Conservation (phyloP, 2,329 filamentous ascomycete species). For the Diplodia corticola region DNA sequence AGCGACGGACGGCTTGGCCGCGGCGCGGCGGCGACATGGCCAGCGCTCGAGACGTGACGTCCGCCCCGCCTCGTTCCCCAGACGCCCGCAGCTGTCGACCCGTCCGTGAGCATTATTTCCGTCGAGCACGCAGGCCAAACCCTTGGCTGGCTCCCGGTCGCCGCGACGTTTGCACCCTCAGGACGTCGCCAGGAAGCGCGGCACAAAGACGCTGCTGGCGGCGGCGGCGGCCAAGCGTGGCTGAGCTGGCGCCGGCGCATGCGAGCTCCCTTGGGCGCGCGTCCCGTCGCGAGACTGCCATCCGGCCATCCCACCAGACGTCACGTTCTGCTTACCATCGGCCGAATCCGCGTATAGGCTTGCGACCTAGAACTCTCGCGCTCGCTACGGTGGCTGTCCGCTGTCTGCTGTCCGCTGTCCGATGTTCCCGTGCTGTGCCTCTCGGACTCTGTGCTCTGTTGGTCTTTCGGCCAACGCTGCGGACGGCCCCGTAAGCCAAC, state of each 20-base stretch:
- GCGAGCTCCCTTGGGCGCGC: constrained; percentile 1
- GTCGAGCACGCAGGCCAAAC: neutral
- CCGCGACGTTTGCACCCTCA: neutral
- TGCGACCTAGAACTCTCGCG: neutral
- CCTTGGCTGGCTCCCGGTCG: neutral
- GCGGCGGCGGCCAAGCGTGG: constrained; percentile 6
- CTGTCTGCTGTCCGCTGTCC: too few species aligned
- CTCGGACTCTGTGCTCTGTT: too few species aligned
- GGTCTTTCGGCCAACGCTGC: neutral
- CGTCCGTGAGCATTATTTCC: neutral
- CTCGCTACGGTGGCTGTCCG: neutral
- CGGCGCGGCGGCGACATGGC: neutral
- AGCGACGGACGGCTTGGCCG: constrained; percentile 4
- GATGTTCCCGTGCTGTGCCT: neutral
- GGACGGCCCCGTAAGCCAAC: neutral
- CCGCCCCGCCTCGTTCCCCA: neutral
- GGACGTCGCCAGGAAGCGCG: neutral
- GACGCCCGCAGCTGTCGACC: neutral
- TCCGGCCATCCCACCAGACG: constrained; percentile 9
- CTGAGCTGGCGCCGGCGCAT: neutral
- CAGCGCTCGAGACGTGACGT: neutral
- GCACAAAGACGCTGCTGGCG: neutral
- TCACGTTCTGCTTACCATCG: neutral
- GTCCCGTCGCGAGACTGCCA: constrained; percentile 14
- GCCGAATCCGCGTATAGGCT: neutral